Evolutionary conservation across 306 rosid genomes (phyloP).

Genomic region (Abrus pulchellus): DNA sequence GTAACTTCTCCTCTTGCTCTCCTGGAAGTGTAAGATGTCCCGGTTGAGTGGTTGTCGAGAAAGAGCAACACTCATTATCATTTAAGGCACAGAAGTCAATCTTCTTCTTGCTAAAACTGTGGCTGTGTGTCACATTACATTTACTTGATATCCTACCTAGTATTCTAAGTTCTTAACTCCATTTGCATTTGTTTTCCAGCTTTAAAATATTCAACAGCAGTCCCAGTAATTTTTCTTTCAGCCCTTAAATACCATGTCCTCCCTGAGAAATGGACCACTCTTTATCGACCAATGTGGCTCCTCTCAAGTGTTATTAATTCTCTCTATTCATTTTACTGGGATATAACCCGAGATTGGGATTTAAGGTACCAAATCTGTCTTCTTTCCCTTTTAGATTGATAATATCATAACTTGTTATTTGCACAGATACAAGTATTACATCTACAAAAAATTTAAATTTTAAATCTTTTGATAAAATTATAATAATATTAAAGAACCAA

Average conservation of each 20-base stretch:
- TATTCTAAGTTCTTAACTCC: conserved; percentile 60
- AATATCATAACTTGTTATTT: conserved; percentile 12
- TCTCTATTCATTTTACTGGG: conserved; percentile 98
- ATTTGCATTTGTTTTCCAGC: conserved; percentile 71
- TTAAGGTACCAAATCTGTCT: conserved; percentile 67
- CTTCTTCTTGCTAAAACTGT: background rate
- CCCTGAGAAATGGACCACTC: conserved; percentile 80
- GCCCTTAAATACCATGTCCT: conserved; percentile 93
- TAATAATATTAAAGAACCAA: background rate
- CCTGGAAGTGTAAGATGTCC: conserved; percentile 36
- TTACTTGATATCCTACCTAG: conserved; percentile 12
- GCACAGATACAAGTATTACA: background rate
- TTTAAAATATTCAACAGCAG: conserved; percentile 90
- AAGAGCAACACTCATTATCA: conserved; percentile 1
- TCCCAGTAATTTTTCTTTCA: conserved; percentile 95
- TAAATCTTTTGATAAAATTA: background rate
- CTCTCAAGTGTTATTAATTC: conserved; percentile 90
- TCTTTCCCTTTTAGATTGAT: conserved; percentile 37
- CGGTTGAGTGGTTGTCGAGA: conserved; percentile 21
- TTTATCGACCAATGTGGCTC: conserved; percentile 97
- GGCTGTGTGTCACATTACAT: background rate
- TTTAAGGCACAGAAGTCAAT: background rate
- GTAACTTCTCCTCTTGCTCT: conserved; percentile 20
- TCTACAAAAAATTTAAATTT: background rate
- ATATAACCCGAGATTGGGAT: conserved; percentile 98